Conservation (phyloP, 495 filamentous ascomycete species). For the Cercophora samala region DNA sequence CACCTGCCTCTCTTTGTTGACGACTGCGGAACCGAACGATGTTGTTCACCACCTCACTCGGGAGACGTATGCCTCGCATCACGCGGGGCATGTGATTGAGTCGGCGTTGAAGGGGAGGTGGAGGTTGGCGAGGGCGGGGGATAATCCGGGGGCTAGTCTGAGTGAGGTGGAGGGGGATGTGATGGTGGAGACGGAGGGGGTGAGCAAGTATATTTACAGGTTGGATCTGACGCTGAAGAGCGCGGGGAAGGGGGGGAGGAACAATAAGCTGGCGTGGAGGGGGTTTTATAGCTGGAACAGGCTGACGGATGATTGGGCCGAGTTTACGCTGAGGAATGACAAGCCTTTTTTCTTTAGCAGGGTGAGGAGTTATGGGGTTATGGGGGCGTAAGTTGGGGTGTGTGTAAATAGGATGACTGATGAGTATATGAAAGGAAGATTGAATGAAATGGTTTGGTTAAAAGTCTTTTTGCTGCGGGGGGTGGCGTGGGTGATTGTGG, state of each 20-base stretch:
- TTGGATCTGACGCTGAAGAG: constrained; percentile 68
- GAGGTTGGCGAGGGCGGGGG: constrained; percentile 31
- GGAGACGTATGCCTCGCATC: constrained; percentile 33
- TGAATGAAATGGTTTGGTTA: neutral
- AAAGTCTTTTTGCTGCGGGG: neutral
- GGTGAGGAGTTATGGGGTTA: constrained; percentile 65
- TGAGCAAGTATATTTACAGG: constrained; percentile 73
- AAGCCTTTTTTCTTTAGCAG: constrained; percentile 84
- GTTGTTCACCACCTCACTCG: constrained; percentile 70
- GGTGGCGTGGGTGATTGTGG: too few relatives aligned
- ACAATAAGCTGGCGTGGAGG: constrained; percentile 85
- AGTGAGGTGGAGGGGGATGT: constrained; percentile 60
- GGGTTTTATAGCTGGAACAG: constrained; percentile 89
- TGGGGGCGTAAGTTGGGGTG: constrained; percentile 29
- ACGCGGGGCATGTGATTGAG: constrained; percentile 33
- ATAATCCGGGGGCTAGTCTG: constrained; percentile 23
- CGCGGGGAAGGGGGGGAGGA: constrained; percentile 55
- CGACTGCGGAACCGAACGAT: constrained; percentile 75
- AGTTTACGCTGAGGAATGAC: constrained; percentile 79
- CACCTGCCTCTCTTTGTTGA: constrained; percentile 69
- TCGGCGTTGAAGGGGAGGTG: constrained; percentile 39
- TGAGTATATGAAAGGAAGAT: neutral
- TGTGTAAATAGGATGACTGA: constrained; percentile 1
- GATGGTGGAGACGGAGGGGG: constrained; percentile 82
- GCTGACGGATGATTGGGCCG: constrained; percentile 84